Evolutionary conservation across 768 basidiomycete species (phyloP).

Genomic region (Calocybe cyanea): DNA sequence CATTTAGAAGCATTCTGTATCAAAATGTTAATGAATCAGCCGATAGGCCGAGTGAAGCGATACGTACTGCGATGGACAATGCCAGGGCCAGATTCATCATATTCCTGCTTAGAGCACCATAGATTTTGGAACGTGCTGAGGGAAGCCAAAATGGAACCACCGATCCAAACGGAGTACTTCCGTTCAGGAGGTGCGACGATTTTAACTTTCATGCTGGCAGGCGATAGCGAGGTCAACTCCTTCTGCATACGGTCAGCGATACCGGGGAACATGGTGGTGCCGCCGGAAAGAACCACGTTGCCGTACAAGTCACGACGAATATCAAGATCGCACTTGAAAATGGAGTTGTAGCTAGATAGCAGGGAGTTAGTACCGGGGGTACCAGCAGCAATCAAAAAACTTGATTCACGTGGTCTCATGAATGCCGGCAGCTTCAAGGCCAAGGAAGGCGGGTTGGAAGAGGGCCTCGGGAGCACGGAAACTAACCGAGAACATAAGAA

Average conservation of each 20-base stretch:
- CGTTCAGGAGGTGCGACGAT: constrained; percentile 91
- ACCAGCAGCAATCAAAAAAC: constrained; percentile 5
- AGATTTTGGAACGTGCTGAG: constrained; percentile 95
- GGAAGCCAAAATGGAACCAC: constrained; percentile 82
- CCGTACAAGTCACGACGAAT: constrained; percentile 79
- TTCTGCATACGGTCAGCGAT: constrained; percentile 96
- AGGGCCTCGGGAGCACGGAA: constrained; percentile 93
- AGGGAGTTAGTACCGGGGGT: not conserved
- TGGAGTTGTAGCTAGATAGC: constrained; percentile 66
- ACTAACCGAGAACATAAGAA: constrained; percentile 52
- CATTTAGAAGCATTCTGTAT: constrained; percentile 27
- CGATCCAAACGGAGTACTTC: constrained; percentile 96
- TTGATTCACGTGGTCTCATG: constrained; percentile 74
- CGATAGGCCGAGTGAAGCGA: not conserved
- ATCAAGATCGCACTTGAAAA: constrained; percentile 85
- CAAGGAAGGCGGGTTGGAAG: constrained; percentile 90
- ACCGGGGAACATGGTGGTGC: constrained; percentile 95
- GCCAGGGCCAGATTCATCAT: constrained; percentile 79
- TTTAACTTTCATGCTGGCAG: constrained; percentile 93
- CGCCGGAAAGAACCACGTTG: constrained; percentile 85
- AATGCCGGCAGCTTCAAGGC: constrained; percentile 87
- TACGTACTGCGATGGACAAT: constrained; percentile 76
- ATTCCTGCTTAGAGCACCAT: constrained; percentile 93
- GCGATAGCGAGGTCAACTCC: constrained; percentile 81
- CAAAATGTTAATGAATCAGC: not conserved